Evolutionary conservation across 805 yeast genomes (phyloP).

Genomic region (Candida railenensis): DNA sequence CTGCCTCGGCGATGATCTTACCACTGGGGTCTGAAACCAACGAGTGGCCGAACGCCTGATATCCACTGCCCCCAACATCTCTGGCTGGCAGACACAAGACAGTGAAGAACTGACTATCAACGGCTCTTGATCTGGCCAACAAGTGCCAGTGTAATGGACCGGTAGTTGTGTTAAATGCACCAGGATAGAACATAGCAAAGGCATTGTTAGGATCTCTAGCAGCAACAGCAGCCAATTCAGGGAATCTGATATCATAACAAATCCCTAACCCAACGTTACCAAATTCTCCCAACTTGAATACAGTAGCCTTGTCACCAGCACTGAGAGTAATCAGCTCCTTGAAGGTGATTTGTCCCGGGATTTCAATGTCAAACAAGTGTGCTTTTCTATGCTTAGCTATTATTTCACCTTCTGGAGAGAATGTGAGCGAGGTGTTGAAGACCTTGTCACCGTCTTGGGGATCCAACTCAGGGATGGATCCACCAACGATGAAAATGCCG

Average conservation of each 20-base stretch:
- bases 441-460: conserved; percentile 50
- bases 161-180: conserved; percentile 81
- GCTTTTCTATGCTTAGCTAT: conserved; percentile 86
- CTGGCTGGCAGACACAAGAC: conserved; percentile 89
- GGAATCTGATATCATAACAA: conserved; percentile 79
- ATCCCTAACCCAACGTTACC: conserved; percentile 84
- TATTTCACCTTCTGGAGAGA: conserved; percentile 67
- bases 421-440: conserved; percentile 76
- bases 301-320: conserved; percentile 82
- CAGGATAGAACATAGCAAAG: conserved; percentile 78
- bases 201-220: conserved; percentile 58
- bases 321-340: conserved; percentile 74
- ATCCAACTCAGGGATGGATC: conserved; percentile 83
- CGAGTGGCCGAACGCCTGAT: conserved; percentile 48
- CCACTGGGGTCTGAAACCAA: conserved; percentile 44
- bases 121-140: conserved; percentile 69
- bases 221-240: conserved; percentile 72
- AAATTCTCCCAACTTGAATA: conserved; percentile 59
- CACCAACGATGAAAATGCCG: conserved; percentile 74
- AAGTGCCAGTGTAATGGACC: conserved; percentile 85
- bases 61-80: conserved; percentile 49
- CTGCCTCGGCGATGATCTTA: conserved; percentile 43
- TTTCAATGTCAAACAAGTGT: conserved; percentile 89
- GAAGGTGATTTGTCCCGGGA: conserved; percentile 87
- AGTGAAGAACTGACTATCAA: conserved; percentile 72